Base-by-base conservation (phyloP, 352 stramenopile species). In the Bremia lactucae region DNA sequence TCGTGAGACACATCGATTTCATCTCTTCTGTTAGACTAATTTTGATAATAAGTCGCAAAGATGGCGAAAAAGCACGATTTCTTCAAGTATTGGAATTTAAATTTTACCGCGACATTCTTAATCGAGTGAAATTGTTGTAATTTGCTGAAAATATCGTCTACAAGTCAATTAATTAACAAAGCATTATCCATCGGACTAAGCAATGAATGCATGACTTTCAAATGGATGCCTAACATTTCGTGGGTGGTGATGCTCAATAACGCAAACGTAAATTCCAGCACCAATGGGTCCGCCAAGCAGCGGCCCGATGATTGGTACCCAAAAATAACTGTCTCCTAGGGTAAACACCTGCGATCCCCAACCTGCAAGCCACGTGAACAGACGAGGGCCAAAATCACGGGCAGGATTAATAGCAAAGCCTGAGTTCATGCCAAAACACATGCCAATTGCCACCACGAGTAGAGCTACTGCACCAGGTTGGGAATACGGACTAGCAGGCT, bases 311-410 rank as follows among this genome's bases (percentile, higher is more conserved):
- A 80, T 65, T 6, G 73, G 73, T 28, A 87, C 72, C 73, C 67
- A 86, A 53, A 89, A 89, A 63, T 87, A 89, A 6, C 72, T 60
- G 34, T 75, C 68, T 45, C 57, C 61, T n/a, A 56, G 36, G 13
- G 62, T 68, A 38, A 52, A 74, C 14, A 71, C 56, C 29, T 71
- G 51, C 52, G 52, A 68, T 33, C 64, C 60, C 60, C 60, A 74
- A 0, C 64, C 64, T 41, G 64, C 64, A 14, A 74, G 59, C 23
- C 68, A 62, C 1, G 64, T 74, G 14, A 74, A 74, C 24, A 74
- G 46, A 31, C 64, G 59, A 49, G 60, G 64, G 13, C 64, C 63
- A 23, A 73, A 73, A 46, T 73, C 63, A 28, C 63, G 63, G 4
- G 63, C 63, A 7, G 63, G 63, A 44, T 70, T 73, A 13, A 73